Evolutionary conservation across 1,284 basidiomycete genomes (phyloP), one percentile per base, ranked within the genome.

Genomic region (Tetrapyrgos nigripes): DNA sequence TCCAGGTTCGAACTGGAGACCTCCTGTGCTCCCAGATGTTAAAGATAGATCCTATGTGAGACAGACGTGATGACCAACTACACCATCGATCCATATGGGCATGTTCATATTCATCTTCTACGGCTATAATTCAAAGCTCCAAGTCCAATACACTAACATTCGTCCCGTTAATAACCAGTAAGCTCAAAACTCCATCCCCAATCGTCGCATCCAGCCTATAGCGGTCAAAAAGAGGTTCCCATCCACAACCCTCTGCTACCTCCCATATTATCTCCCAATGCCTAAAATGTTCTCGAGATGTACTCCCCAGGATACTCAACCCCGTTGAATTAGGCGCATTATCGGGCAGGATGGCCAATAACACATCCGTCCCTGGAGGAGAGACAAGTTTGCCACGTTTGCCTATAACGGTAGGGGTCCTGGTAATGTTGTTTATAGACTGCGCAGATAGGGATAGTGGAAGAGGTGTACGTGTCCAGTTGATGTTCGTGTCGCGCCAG

Each of bases 351-450:
- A 79, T 65, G 4, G 74, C 74, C 31, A 77, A 62, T 3, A 78
- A 63, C 1, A 63, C 66, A 11, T 58, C 43, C 4, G 61, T 63
- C 21, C 58, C 52, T 6, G 68, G 62, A 23, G 66, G 64, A 3
- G 70, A 57, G 53, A 74, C 69, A 40, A 78, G 64, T 62, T 79
- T 79, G 33, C 76, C 78, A 53, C 78, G 74, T 63, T 79, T 79
- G 29, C 77, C 77, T 59, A 76, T 79, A 37, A 75, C 73, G 4
- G 76, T 77, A 2, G 76, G 76, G 3, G 76, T 77, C 21, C 65
- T 67, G 3, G 77, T 79, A 35, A 79, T 68, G 66, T 77, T 79
- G 63, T 77, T 75, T 23, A 60, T 56, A 3, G 58, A 50, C 26
- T 61, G 50, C 57, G 67, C 70, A 17, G 65, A 52, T 8, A 76